Percentiles rank a stretch among this genome's conserved stretches.
phyloP scores from a whole-genome alignment of 2,329 filamentous ascomycete species.

The Cladophialophora carrionii region DNA sequence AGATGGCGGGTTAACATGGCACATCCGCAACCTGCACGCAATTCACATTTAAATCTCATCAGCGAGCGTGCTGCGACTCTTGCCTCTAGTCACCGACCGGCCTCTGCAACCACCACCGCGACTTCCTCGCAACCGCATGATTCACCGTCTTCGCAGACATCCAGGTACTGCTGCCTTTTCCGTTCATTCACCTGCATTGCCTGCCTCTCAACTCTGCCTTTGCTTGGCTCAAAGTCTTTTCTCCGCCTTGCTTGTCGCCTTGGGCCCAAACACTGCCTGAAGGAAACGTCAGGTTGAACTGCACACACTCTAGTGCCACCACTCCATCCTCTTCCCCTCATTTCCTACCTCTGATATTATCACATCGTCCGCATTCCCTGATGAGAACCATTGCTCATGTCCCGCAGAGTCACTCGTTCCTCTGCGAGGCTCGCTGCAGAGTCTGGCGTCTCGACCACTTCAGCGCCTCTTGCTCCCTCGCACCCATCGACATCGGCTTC shows the following conservation, averaged over 20 bases:
- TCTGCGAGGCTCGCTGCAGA: constrained; percentile 85
- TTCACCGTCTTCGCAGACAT: constrained; percentile 37
- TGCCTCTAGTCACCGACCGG: constrained; percentile 30
- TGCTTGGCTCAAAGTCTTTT: constrained; percentile 26
- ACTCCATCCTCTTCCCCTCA: constrained; percentile 17
- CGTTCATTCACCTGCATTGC: constrained; percentile 22
- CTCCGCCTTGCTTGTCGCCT: constrained; percentile 19
- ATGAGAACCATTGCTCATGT: constrained; percentile 72
- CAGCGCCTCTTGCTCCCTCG: constrained; percentile 38
- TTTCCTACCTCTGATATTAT: constrained; percentile 18
- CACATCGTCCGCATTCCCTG: constrained; percentile 21
- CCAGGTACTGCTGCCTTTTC: constrained; percentile 24
- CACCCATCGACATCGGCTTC: constrained; percentile 10
- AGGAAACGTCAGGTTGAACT: constrained; percentile 13
- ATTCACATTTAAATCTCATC: constrained; percentile 35
- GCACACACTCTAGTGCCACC: constrained; percentile 16
- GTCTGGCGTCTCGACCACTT: constrained; percentile 49
- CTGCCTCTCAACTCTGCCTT: constrained; percentile 22
- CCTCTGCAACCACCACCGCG: constrained; percentile 9
- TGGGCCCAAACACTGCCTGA: constrained; percentile 20
- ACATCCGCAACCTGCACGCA: constrained; percentile 35
- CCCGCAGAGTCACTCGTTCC: constrained; percentile 93
- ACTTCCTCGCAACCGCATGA: constrained; percentile 41
- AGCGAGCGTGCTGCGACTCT: constrained; percentile 39
- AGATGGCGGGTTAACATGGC: constrained; percentile 39